These are phyloP conservation scores for Thelephora terrestris DNA, from an alignment of 1,284 basidiomycete species.

Conservation along the genomic window DNA sequence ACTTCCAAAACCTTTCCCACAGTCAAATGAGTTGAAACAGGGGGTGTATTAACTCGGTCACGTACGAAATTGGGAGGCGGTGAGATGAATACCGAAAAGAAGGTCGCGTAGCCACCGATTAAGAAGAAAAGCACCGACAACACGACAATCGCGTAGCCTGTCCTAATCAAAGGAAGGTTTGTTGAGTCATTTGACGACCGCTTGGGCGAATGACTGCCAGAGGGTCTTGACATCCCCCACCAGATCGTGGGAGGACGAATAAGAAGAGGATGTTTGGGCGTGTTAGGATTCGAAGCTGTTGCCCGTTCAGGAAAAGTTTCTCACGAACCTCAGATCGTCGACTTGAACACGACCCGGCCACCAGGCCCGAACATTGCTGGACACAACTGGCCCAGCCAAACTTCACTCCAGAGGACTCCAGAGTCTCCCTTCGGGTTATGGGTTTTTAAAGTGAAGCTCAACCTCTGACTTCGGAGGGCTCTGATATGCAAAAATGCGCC, in stretches of 20 bases:
- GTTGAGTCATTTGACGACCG: neutral
- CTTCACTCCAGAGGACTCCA: no score
- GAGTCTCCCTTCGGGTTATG: no score
- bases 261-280: neutral
- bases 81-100: constrained; percentile 57
- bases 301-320: neutral
- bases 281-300: neutral
- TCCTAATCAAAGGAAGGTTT: constrained; percentile 15
- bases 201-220: neutral
- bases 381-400: no score
- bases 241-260: neutral
- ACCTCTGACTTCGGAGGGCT: no score
- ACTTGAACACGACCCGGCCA: no score
- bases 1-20: constrained; percentile 44
- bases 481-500: no score
- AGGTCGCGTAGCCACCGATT: constrained; percentile 49
- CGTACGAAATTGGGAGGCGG: constrained; percentile 39
- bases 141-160: constrained; percentile 40
- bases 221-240: neutral
- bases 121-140: constrained; percentile 43
- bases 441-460: no score
- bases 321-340: no score
- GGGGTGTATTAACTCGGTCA: constrained; percentile 7
- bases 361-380: no score
- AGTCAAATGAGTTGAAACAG: neutral